phyloP scores from a whole-genome alignment of 78 protist species.

The Cavenderia fasciculata region DNA sequence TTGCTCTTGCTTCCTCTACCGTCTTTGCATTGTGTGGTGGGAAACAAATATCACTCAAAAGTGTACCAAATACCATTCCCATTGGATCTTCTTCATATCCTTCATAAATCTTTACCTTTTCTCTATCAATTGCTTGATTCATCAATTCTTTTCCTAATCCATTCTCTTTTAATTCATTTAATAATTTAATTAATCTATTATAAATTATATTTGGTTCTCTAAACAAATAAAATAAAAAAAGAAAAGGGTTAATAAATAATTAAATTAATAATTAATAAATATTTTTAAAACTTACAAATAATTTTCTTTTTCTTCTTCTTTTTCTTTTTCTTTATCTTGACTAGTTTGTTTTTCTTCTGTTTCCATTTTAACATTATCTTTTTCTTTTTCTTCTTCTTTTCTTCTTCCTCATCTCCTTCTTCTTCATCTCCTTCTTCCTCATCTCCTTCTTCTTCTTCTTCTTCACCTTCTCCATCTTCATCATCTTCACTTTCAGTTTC shows the following conservation, averaged over 20 bases:
- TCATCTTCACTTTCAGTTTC: background rate
- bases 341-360: slow-evolving; percentile 13
- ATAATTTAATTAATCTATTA: slow-evolving; percentile 30
- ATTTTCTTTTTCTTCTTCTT: slow-evolving; percentile 24
- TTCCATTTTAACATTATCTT: background rate
- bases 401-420: slow-evolving; percentile 9
- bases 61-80: slow-evolving; percentile 25
- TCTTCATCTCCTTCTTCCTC: slow-evolving; percentile 14
- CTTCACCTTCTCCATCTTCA: background rate
- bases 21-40: background rate
- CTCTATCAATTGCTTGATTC: slow-evolving; percentile 17
- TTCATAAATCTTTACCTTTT: slow-evolving; percentile 31
- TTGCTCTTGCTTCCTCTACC: background rate
- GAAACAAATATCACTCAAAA: slow-evolving; percentile 5
- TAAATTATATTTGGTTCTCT: slow-evolving; percentile 8
- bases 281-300: background rate
- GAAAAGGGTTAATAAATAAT: too few species aligned
- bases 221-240: too few species aligned
- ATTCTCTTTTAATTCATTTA: slow-evolving; percentile 17
- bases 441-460: background rate
- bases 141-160: slow-evolving; percentile 37
- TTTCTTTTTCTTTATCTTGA: background rate
- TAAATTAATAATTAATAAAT: background rate
- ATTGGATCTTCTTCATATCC: slow-evolving; percentile 66
- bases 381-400: background rate